Evolutionary conservation across 108 stramenopile genomes (phyloP).

Genomic region (Skeletonema marinoi): DNA sequence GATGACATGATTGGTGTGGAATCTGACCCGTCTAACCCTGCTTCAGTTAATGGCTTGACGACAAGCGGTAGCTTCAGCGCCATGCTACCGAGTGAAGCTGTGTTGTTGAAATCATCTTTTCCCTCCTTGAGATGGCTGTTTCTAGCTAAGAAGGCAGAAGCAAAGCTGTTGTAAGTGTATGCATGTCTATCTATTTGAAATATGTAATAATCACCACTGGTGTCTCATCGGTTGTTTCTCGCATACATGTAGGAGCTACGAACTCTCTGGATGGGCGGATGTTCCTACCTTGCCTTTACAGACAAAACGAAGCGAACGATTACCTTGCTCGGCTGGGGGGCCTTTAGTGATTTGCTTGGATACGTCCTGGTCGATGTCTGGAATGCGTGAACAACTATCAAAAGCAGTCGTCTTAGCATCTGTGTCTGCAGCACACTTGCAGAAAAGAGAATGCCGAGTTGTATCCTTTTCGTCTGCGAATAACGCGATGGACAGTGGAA

Average conservation of each 20-base stretch:
- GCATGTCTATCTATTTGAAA: background rate
- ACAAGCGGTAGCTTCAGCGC: conserved; percentile 60
- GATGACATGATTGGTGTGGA: conserved; percentile 67
- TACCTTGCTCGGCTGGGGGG: conserved; percentile 69
- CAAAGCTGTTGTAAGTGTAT: conserved; percentile 50
- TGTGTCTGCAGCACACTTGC: conserved; percentile 60
- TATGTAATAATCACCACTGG: background rate
- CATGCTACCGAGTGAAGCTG: conserved; percentile 81
- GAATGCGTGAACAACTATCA: conserved; percentile 63
- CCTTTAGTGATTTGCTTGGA: conserved; percentile 78
- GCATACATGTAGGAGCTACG: conserved; percentile 48
- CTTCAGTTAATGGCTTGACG: conserved; percentile 64
- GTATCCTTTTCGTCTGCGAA: conserved; percentile 67
- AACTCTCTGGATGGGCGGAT: conserved; percentile 65
- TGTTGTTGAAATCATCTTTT: conserved; percentile 50
- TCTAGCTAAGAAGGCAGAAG: conserved; percentile 69
- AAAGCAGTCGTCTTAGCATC: conserved; percentile 80
- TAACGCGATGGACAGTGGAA: conserved; percentile 57
- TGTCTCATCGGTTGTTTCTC: background rate
- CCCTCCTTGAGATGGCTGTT: conserved; percentile 61
- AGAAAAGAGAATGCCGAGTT: conserved; percentile 65
- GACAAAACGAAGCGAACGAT: conserved; percentile 29
- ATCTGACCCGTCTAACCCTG: conserved; percentile 53
- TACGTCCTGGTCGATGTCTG: conserved; percentile 84
- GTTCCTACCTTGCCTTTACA: conserved; percentile 55